Evolutionary conservation across 768 basidiomycete species (phyloP), one percentile per base, ranked within the genome.

Genomic region (Mycena crocata): DNA sequence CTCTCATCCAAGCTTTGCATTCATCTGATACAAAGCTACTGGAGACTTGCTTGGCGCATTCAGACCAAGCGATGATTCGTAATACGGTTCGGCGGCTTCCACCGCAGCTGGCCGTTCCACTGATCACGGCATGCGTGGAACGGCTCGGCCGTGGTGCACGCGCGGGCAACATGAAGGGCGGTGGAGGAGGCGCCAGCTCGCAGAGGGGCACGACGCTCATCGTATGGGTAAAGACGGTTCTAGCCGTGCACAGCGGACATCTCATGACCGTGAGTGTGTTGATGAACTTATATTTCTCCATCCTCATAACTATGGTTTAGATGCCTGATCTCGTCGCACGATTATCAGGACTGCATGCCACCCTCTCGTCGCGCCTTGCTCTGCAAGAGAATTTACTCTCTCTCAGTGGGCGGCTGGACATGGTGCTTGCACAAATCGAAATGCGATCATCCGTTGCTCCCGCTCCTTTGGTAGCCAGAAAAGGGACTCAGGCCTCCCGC

Each of bases 1-100:
- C 97, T 30, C 85, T 99, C 52, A 93, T 97, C 63, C 98, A 99
- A 80, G 97, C 98, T 0, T 81, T 99, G 30, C 98, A 99, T 77
- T 98, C 98, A 1, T 91, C 93, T 23, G 98, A 99, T 82, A 87
- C 93, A 3, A 88, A 89, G 13, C 82, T 99, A 39, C 81, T 99
- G 65, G 94, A 98, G 75, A 91, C 91, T 28, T 97, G 96, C 79
- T 80, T 97, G 32, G 82, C 88, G 1, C 93, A 98, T 78, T 92
- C 94, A 21, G 91, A 96, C 72, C 82, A 86, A n/a, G 77, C 82
- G 2, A 82, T 99, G 50, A 92, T 99, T 64, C 86, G 90, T 49
- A 93, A 95, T 74, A 98, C 97, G 2, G 90, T 99, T 44, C 86
- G 89, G 60, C 86, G 93, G 57, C 80, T 99, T 24, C 98, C 96